Evolutionary conservation across 2,329 filamentous ascomycete species (phyloP), one percentile per base, ranked within the genome.

Genomic region (Teratosphaeria epicoccoides): DNA sequence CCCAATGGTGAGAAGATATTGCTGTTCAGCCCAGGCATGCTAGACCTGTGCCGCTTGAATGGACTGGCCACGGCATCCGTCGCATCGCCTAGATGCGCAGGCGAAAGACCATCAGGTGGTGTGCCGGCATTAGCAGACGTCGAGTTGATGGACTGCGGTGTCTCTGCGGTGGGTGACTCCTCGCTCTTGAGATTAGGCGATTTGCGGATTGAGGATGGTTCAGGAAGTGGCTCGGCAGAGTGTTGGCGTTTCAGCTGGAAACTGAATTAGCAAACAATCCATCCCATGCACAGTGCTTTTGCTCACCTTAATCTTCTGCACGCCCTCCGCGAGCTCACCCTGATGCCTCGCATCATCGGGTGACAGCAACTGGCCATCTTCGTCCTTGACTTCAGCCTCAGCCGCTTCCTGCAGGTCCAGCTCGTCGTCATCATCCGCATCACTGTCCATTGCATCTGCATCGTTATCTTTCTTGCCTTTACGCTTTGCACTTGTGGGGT

Each of bases 251-350:
- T 91, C 56, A 91, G 81, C 87, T 90, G 33, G 45, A 24, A 22
- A n/a, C 3, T 29, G 6, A 17, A 24, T 33, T 49, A 46, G 44
- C n/a, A 23, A 9, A 33, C 10, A 20, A 47, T 29, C 11, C 10
- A n/a, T 10, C 23, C 10, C 11, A 33, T 45, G 43, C 17, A 23
- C 6, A 24, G 26, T n/a, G 17, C 2, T 11, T n/a, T 12, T 37
- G 55, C 80, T 64, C 76, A 88, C 87, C 70, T 83, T 85, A 68
- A 93, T 91, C 60, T 88, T 84, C 61, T 87, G 81, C 48, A 93
- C 85, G 46, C 87, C 86, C 56, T 90, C 87, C 43, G 85, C 84
- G 50, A 93, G 75, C 68, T 91, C 87, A 47, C 84, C 84, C 50
- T 84, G 80, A 60, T 82, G 82, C 59, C 81, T 78, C 49, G 80